Conservation (phyloP, 495 filamentous ascomycete genomes). For the Xylaria telfairii region DNA sequence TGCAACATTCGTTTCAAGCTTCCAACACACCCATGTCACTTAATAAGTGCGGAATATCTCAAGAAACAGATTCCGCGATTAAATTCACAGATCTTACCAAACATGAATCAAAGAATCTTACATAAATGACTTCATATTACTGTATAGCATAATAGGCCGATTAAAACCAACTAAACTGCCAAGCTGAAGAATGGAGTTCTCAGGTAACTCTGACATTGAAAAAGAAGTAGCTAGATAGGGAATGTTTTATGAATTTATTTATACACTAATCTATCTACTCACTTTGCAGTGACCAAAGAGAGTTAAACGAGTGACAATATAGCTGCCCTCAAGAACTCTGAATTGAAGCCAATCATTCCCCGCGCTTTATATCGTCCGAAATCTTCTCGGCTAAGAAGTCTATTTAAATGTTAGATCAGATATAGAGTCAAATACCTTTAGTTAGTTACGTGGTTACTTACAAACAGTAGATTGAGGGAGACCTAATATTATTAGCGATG, state of each 20-base stretch:
- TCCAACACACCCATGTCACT: background rate
- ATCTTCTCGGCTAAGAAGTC: slow-evolving; percentile 1
- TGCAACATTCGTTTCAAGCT: background rate
- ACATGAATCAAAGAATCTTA: background rate
- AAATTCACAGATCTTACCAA: background rate
- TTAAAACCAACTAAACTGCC: background rate
- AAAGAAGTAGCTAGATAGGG: background rate
- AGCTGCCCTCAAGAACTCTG: background rate
- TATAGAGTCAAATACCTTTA: background rate
- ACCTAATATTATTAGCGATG: background rate
- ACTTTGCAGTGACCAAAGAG: background rate
- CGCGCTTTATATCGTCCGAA: background rate
- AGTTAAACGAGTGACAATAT: background rate
- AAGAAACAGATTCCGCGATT: background rate
- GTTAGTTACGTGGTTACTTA: background rate
- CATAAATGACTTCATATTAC: background rate
- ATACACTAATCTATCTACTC: background rate
- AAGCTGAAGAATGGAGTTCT: background rate
- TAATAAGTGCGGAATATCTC: background rate
- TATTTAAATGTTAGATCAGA: background rate
- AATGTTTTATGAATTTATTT: background rate
- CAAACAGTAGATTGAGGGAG: background rate
- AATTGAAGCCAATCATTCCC: background rate
- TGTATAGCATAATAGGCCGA: background rate
- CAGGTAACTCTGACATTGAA: background rate